Base-by-base conservation (phyloP, 805 yeast species). In the Schizosaccharomyces octosporus region DNA sequence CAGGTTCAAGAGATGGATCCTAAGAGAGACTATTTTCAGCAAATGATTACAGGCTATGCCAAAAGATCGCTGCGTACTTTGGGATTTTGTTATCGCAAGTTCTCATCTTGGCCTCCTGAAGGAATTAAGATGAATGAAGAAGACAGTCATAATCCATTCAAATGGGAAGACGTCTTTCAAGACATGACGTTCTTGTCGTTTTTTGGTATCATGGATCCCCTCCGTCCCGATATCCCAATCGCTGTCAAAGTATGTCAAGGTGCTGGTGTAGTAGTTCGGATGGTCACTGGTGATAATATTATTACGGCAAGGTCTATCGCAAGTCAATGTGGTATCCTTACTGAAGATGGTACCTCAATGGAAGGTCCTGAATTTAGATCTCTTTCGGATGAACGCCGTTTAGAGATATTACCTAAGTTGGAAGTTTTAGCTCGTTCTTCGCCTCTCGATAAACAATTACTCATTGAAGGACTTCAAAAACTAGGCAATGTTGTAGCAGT, bases 211-310 rank as follows among this genome's bases (percentile, higher is more conserved):
- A 90, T 87, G 73, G 98, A 93, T 73, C 98, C 98, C 0, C 76
- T 93, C 63, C 82, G 97, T 67, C 79, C 78, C 4, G 97, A 96
- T 64, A 97, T 93, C 9, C 78, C 81, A n/a, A 82, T 83, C 55
- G 95, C 98, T 1, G 95, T 93, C 36, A 75, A 76, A 48, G 84
- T 84, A 68, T 93, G 98, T 73, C 82, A 81, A 66, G 75, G 75
- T 42, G 97, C 98, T 1, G 97, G 98, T 63, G 97, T 93, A 29
- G 79, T 84, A 29, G 97, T 93, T 21, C 79, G 96, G 66, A 93
- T 93, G 98, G 97, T 93, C 57, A 93, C 99, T 24, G 99, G 99
- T 71, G 99, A 93, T 71, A 90, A 90, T 69, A 71, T 90, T 62
- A 73, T 81, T 55, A 93, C 99, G 2, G 99, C 98, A 4, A 81